Conservation (phyloP, 148 eudicot genomes). For the Diospyros lotus region DNA sequence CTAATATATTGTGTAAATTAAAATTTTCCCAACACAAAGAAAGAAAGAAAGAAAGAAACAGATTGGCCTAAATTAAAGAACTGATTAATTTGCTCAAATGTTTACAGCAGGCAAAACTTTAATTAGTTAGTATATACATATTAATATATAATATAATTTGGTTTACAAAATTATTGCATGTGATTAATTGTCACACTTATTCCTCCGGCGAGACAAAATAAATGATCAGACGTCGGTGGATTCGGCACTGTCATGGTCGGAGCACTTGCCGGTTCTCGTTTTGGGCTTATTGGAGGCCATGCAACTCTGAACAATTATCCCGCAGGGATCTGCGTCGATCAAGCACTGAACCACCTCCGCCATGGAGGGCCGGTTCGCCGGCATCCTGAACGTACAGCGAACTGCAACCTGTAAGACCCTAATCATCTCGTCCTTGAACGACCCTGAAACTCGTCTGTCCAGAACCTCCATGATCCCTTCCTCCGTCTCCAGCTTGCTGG, state of each 20-base stretch:
- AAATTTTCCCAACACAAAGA: too few relatives aligned
- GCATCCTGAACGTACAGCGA: conserved; percentile 55
- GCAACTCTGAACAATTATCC: conserved; percentile 33
- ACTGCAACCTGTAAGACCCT: conserved; percentile 59
- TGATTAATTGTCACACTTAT: conserved; percentile 16
- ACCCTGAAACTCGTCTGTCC: conserved; percentile 44
- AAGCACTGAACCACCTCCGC: conserved; percentile 67
- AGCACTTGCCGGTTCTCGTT: conserved; percentile 25
- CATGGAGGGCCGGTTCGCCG: conserved; percentile 69
- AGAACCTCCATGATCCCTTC: conserved; percentile 69
- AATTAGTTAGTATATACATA: too few relatives aligned
- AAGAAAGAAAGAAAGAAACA: too few relatives aligned
- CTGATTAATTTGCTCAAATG: too few relatives aligned
- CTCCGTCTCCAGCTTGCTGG: conserved; percentile 54
- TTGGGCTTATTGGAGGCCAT: conserved; percentile 44
- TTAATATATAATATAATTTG: too few relatives aligned
- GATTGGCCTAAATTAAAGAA: too few relatives aligned
- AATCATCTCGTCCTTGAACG: conserved; percentile 57
- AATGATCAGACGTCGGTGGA: conserved; percentile 33
- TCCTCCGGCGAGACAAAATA: conserved; percentile 20
- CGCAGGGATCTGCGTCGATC: conserved; percentile 63
- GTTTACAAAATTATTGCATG: not conserved
- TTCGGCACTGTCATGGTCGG: conserved; percentile 21
- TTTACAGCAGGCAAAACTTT: too few relatives aligned
- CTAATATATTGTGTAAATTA: too few relatives aligned